Conservation (phyloP, 257 asterid genomes). For the Gentiana straminea region DNA sequence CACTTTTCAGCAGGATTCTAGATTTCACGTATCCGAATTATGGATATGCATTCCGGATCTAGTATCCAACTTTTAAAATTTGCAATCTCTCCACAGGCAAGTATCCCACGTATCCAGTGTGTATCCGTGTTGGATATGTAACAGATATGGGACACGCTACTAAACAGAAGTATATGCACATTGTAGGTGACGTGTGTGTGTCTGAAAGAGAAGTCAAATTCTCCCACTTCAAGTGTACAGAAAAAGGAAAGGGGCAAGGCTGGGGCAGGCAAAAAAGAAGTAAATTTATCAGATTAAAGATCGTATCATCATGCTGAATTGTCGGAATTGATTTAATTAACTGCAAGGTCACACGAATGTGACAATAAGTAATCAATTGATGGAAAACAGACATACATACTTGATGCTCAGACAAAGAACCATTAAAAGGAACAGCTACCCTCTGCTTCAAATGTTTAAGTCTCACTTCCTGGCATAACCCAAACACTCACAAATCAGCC, state of each 20-base stretch:
- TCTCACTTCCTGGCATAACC: constrained; percentile 62
- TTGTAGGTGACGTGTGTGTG: no score
- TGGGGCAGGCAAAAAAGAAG: background rate
- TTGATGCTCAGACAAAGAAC: constrained; percentile 67
- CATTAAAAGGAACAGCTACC: constrained; percentile 78
- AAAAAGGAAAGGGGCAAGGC: background rate
- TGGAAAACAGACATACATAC: constrained; percentile 28
- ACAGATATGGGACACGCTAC: no score
- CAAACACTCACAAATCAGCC: constrained; percentile 10
- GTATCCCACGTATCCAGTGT: no score
- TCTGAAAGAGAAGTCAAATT: no score
- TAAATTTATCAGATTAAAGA: background rate
- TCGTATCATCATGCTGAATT: background rate
- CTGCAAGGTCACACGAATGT: background rate
- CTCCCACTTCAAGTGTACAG: no score
- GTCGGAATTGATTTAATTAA: background rate
- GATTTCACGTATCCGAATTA: no score
- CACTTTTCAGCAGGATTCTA: no score
- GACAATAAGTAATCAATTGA: background rate
- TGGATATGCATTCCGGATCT: no score
- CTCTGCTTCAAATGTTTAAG: constrained; percentile 66
- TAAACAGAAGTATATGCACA: no score
- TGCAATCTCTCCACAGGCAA: no score
- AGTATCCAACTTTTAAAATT: no score
- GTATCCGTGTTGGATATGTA: no score